Conservation (phyloP, 108 stramenopile genomes). For the Bacterosira constricta region DNA sequence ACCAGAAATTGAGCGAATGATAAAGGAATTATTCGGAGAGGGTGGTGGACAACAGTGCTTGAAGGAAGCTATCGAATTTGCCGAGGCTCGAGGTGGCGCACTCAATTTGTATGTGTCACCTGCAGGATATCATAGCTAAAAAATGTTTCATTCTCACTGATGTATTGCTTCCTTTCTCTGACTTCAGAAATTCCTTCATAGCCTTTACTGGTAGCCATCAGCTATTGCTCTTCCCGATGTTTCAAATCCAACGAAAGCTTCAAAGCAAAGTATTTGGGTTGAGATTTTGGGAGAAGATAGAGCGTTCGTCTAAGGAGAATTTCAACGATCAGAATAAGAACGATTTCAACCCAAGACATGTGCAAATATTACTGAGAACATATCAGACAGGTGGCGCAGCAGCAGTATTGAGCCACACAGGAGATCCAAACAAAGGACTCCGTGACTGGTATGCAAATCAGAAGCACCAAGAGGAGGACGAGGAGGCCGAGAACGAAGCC, state of each 20-base stretch:
- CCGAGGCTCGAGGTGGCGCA: conserved; percentile 42
- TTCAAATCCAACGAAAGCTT: conserved; percentile 44
- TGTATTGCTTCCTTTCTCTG: neutral
- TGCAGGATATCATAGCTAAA: too few species aligned
- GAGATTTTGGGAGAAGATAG: conserved; percentile 32
- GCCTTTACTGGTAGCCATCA: conserved; percentile 37
- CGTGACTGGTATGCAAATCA: conserved; percentile 51
- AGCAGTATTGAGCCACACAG: conserved; percentile 45
- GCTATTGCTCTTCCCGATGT: conserved; percentile 47
- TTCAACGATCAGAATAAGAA: conserved; percentile 16
- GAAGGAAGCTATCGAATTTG: conserved; percentile 30
- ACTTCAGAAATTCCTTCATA: conserved; percentile 30
- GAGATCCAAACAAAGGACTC: conserved; percentile 49
- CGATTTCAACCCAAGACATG: conserved; percentile 47
- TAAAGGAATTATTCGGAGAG: conserved; percentile 47
- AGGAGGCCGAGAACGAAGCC: conserved; percentile 1
- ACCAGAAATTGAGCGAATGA: conserved; percentile 55
- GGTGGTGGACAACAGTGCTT: conserved; percentile 33
- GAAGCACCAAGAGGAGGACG: conserved; percentile 31
- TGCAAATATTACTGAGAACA: conserved; percentile 45
- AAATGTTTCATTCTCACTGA: neutral
- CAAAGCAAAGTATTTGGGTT: conserved; percentile 41
- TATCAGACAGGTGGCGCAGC: conserved; percentile 48
- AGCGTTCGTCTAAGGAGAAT: conserved; percentile 30
- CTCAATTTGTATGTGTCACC: conserved; percentile 32